A percentile compares a stretch with the other conserved stretches of the same genome.
These are phyloP conservation scores for Chaetomiaceae sp. DNA, from an alignment of 2,329 filamentous ascomycete species.

Conservation along the genomic window DNA sequence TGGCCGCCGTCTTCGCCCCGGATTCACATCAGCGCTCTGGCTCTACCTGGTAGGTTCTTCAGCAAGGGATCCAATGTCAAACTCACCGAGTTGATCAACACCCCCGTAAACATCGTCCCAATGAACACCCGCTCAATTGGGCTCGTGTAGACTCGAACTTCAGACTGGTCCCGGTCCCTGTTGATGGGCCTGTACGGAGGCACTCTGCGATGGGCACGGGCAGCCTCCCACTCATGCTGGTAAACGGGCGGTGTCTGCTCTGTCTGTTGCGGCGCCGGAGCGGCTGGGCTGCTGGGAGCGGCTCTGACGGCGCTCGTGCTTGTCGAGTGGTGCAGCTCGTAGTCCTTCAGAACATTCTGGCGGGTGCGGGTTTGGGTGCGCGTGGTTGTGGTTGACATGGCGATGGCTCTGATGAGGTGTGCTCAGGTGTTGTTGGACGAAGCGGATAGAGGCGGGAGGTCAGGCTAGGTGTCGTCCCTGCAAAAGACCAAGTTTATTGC, in stretches of 20 bases:
- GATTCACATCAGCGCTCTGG: not conserved
- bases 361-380: slow-evolving; percentile 4
- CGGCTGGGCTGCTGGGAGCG: not conserved
- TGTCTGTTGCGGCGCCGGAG: not conserved
- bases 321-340: slow-evolving; percentile 6
- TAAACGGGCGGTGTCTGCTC: not conserved
- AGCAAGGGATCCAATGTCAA: too few species aligned
- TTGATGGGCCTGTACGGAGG: slow-evolving; percentile 4
- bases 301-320: not conserved
- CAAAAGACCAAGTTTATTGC: not conserved
- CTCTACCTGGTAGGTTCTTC: too few species aligned
- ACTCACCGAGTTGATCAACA: slow-evolving; percentile 1
- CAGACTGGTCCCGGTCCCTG: not conserved
- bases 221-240: not conserved
- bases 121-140: not conserved
- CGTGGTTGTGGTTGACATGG: slow-evolving; percentile 2
- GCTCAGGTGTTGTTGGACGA: too few species aligned
- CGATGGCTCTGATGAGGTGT: too few species aligned
- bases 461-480: not conserved
- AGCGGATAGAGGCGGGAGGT: not conserved
- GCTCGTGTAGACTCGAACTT: not conserved
- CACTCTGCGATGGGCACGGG: slow-evolving; percentile 1
- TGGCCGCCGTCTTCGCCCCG: not conserved
- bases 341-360: slow-evolving; percentile 5
- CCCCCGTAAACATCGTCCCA: slow-evolving; percentile 7